Percentiles rank a stretch among this genome's conserved stretches.
Evolutionary conservation across 768 basidiomycete species (phyloP).

Genomic region (Austroboletus eburneus): DNA sequence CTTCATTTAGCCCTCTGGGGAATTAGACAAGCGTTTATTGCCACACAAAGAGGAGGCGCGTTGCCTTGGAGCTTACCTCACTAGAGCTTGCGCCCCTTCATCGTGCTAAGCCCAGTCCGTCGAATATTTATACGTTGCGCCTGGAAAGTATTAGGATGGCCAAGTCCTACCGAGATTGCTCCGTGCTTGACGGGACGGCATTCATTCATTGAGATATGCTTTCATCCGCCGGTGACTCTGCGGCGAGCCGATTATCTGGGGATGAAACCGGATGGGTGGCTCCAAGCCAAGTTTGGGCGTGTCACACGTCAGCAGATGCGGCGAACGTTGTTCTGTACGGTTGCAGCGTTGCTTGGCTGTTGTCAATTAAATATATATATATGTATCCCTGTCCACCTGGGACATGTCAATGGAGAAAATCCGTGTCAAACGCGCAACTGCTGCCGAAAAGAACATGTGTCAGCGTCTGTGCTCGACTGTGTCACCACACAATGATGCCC

Average conservation of each 20-base stretch:
- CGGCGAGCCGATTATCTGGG: constrained; percentile 15
- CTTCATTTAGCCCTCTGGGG: constrained; percentile 19
- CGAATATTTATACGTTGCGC: neutral
- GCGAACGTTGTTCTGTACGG: neutral
- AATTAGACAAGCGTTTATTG: constrained; percentile 12
- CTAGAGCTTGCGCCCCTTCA: constrained; percentile 10
- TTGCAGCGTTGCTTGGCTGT: neutral
- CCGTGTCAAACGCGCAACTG: neutral
- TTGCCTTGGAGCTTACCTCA: constrained; percentile 5
- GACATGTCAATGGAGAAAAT: neutral
- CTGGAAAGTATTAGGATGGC: constrained; percentile 2
- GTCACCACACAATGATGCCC: constrained; percentile 5
- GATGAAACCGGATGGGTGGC: constrained; percentile 1
- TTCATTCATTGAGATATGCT: constrained; percentile 10
- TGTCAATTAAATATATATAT: neutral
- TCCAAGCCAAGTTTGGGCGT: constrained; percentile 9
- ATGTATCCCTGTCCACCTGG: constrained; percentile 5
- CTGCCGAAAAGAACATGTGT: constrained; percentile 4
- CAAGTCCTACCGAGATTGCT: constrained; percentile 3
- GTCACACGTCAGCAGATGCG: constrained; percentile 21
- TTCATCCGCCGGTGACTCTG: constrained; percentile 18
- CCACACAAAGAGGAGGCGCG: constrained; percentile 11
- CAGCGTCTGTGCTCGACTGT: neutral
- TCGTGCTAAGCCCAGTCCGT: constrained; percentile 1
- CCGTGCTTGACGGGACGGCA: constrained; percentile 22